Conservation (phyloP, 2,329 filamentous ascomycete genomes). For the Dactylellina leptospora region DNA sequence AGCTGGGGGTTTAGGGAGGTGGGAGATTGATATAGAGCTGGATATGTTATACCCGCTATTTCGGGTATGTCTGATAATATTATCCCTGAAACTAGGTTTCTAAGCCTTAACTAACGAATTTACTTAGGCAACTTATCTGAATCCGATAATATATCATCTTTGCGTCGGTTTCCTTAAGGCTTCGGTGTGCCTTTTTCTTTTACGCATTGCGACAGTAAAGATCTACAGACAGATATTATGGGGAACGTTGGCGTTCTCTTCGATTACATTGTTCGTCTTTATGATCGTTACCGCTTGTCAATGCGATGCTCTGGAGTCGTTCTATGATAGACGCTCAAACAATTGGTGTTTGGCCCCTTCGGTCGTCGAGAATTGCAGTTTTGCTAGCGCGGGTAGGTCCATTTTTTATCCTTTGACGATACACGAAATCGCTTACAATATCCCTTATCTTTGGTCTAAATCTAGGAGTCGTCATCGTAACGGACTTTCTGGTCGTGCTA, state of each 20-base stretch:
- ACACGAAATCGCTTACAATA: neutral
- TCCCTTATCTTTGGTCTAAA: constrained; percentile 18
- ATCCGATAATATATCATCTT: constrained; percentile 21
- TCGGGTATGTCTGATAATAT: neutral
- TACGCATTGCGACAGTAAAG: constrained; percentile 7
- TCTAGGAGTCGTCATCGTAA: constrained; percentile 60
- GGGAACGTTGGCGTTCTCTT: constrained; percentile 11
- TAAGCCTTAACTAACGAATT: neutral
- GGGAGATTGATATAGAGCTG: constrained; percentile 15
- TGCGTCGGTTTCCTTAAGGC: constrained; percentile 7
- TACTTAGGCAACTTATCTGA: constrained; percentile 10
- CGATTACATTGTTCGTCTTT: neutral
- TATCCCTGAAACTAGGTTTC: neutral
- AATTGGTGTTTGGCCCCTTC: neutral
- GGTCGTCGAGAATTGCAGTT: constrained; percentile 3
- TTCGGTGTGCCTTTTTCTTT: constrained; percentile 4
- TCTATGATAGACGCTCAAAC: neutral
- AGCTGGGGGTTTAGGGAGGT: constrained; percentile 8
- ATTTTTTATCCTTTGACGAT: neutral
- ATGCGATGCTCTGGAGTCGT: constrained; percentile 15
- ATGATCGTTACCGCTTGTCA: constrained; percentile 8
- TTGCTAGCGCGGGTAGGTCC: constrained; percentile 10
- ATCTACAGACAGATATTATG: constrained; percentile 12
- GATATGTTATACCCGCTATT: constrained; percentile 8
- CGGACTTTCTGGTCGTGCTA: constrained; percentile 61